Base-by-base conservation (phyloP, 345 rosid species). In the Eucalyptus regnans region DNA sequence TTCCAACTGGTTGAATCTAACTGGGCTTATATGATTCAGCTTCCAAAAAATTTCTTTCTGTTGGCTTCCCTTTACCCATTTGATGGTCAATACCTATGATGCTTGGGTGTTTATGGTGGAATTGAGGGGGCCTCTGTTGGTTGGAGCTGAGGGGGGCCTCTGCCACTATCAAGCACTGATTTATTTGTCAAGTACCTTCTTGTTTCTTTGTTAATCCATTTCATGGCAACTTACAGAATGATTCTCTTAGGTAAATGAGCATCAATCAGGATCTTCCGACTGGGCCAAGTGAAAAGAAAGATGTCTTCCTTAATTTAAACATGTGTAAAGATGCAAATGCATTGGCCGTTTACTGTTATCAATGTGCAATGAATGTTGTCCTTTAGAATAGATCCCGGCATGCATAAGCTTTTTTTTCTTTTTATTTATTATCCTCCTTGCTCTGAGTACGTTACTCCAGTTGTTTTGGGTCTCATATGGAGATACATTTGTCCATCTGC, bases 401-500 rank as follows among this genome's bases (percentile, higher is more conserved):
- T 76, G 84, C 81, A 33, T 33, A 33, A 18, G 46, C 27, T 18
- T 76, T 37, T 33, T 76, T 10, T 37, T 11, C 8, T 37, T 18
- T 76, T 76, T 76, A 76, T 76, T 76, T 76, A 10, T 76, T 41
- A 76, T 76, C 48, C 29, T 41, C 48, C 29, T 41, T 37, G 14
- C 48, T 76, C 46, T 71, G 7, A 71, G 44, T 71, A 71, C 16
- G 43, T 37, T 29, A 25, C 27, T 1, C n/a, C 58, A 25, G 37
- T 49, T 87, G 50, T 52, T 50, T 49, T 64, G 48, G 48, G 15
- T 88, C 90, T 31, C 37, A 71, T 23, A 76, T 79, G 56, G 87
- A 71, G 91, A n/a, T 87, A 66, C 76, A 79, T 88, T 92, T 49
- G 88, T 80, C 91, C 86, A 83, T 88, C 90, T 92, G 94, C 96